These are phyloP conservation scores for Pelargonium fulgidum DNA, from an alignment of 441 rosid genomes.

Conservation along the genomic window DNA sequence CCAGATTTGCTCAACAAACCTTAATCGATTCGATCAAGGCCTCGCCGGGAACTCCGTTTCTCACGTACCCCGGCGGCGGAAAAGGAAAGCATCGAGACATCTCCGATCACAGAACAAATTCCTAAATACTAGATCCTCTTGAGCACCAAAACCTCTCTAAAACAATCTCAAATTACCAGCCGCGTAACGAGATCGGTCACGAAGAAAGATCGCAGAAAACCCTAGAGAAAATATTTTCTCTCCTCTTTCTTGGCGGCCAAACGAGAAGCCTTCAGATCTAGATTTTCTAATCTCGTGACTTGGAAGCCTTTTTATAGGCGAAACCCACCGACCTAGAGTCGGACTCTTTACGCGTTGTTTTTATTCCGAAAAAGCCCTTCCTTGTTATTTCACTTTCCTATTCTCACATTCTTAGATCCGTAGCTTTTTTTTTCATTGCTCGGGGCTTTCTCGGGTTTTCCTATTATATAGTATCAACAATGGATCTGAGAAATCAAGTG, in stretches of 20 bases:
- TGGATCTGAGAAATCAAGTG: neutral
- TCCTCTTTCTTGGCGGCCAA: neutral
- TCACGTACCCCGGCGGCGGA: slow-evolving; percentile 30
- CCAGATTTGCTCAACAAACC: slow-evolving; percentile 63
- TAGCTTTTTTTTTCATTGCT: too few species aligned
- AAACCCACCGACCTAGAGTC: slow-evolving; percentile 3
- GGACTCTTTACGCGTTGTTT: neutral
- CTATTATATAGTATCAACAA: neutral
- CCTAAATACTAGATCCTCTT: neutral
- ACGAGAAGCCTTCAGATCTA: neutral
- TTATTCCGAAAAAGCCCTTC: slow-evolving; percentile 7
- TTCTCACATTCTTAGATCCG: neutral
- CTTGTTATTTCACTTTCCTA: neutral
- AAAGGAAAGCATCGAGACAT: slow-evolving; percentile 76
- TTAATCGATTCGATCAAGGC: slow-evolving; percentile 55
- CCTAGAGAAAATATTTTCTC: neutral
- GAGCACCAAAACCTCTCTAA: neutral
- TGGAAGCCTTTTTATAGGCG: neutral
- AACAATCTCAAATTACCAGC: neutral
- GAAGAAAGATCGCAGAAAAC: neutral
- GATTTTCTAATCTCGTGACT: neutral
- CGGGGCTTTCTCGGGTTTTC: neutral
- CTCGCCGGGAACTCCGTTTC: slow-evolving; percentile 34
- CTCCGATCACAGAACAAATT: neutral
- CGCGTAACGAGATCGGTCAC: neutral